Conservation (phyloP, 257 asterid species). For the Agastache rugosa region DNA sequence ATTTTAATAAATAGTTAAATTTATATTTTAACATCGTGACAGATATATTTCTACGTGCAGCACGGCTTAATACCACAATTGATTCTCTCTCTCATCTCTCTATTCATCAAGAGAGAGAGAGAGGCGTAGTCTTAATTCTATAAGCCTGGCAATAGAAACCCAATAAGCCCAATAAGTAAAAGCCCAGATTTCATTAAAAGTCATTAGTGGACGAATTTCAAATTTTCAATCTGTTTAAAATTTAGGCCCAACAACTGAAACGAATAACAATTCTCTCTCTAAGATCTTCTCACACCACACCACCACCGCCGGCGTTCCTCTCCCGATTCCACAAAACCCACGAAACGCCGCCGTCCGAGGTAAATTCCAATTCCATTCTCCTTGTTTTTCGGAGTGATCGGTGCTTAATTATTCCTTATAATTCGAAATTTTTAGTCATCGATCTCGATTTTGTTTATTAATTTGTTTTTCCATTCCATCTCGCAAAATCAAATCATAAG, state of each 20-base stretch:
- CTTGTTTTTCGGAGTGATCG: background rate
- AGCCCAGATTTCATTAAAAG: background rate
- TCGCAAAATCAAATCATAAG: background rate
- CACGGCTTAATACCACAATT: no score
- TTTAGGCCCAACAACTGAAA: slow-evolving; percentile 15
- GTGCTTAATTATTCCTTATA: background rate
- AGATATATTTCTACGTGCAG: no score
- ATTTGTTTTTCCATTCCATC: background rate
- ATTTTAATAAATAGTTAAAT: no score
- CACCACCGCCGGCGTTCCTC: slow-evolving; percentile 33
- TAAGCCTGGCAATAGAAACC: no score
- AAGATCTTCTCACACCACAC: background rate
- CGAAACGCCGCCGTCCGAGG: slow-evolving; percentile 20
- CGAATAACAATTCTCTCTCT: slow-evolving; percentile 2
- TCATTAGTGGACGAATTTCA: background rate
- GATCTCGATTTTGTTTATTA: background rate
- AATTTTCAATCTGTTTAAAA: background rate
- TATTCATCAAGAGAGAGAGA: no score
- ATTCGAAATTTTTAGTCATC: background rate
- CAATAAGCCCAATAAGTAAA: background rate
- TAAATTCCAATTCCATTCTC: background rate
- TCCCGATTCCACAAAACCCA: slow-evolving; percentile 20
- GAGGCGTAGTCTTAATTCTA: no score
- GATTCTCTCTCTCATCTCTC: no score
- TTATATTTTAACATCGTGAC: no score